Evolutionary conservation across 805 yeast genomes (phyloP), one percentile per base, ranked within the genome.

Genomic region (Ogataea philodendri): DNA sequence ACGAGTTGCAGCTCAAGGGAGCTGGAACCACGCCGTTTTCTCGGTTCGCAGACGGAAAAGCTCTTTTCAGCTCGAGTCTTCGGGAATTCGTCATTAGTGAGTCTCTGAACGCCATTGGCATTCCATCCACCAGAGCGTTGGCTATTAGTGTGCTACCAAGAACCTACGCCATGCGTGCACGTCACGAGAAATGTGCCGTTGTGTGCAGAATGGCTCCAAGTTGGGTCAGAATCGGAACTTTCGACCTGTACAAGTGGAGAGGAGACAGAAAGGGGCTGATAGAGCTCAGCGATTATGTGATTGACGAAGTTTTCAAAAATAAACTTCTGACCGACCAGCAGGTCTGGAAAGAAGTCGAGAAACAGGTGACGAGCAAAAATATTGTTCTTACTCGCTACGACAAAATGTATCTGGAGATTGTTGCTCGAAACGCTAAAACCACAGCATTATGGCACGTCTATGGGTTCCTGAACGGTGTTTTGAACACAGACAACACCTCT

Each of bases 41-140:
- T 0, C 71, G 98, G 41, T 90, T 89, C 68, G 97, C 96, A 1
- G 98, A 90, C 62, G 98, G 98, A 4, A 87, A 86, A 54, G 97
- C 97, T 0, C 95, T 88, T 5, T 52, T 90, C 20, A 64, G 96
- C 42, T 87, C 97, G 2, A 80, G 94, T 30, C 77, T 93, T 22
- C 68, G 97, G 22, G 98, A 90, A 56, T 89, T 84, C 41, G 69
- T 90, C 31, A 82, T 84, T 1, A 81, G 93, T 4, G 97, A 93
- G 54, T 77, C 85, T 17, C 64, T 93, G 34, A 59, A 83, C 54
- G 82, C 85, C 2, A 72, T 93, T 16, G 89, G 93, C 0, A 80
- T 90, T 5, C 96, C 97, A 3, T 68, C 95, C 0, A 81, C 96
- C 0, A 67, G 97, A 35, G 95, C 96, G 0, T 59, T 90, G 26